phyloP scores from a whole-genome alignment of 2,329 filamentous ascomycete genomes.

The Hymenoscyphus fraxineus region DNA sequence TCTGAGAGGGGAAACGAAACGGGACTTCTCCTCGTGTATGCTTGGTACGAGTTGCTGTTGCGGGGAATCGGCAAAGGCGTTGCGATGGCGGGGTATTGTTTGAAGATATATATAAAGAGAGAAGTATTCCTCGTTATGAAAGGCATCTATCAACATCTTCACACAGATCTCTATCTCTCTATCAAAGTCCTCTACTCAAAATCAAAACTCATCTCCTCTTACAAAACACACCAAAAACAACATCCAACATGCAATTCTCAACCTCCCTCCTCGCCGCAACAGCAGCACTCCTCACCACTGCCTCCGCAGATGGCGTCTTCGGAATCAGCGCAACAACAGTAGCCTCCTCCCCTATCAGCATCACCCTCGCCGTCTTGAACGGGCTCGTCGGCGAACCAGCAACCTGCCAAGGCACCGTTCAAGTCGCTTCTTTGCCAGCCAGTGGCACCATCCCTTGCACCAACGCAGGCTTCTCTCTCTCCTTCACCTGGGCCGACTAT shows the following conservation, averaged over 20 bases:
- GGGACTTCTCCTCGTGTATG: background rate
- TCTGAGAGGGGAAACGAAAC: background rate
- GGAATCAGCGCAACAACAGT: conserved; percentile 9
- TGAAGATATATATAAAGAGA: background rate
- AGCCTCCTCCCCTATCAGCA: conserved; percentile 4
- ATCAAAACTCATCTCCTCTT: background rate
- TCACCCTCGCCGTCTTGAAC: conserved; percentile 16
- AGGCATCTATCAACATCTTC: background rate
- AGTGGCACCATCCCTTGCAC: conserved; percentile 14
- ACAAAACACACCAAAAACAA: background rate
- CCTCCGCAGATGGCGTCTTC: conserved; percentile 16
- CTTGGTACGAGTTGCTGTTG: background rate
- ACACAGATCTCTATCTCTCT: background rate
- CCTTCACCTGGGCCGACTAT: conserved; percentile 11
- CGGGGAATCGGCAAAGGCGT: background rate
- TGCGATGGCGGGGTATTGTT: background rate
- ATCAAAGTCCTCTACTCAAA: background rate
- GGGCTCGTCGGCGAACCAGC: conserved; percentile 16
- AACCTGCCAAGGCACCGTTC: conserved; percentile 11
- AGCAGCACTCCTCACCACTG: conserved; percentile 9
- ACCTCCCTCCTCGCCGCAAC: conserved; percentile 12
- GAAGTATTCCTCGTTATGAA: background rate
- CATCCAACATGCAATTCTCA: conserved; percentile 18
- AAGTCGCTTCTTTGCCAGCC: conserved; percentile 5
- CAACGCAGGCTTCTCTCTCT: conserved; percentile 12